These are phyloP conservation scores for Penicillium sp. DNA, from an alignment of 2,329 filamentous ascomycete species.

Conservation along the genomic window DNA sequence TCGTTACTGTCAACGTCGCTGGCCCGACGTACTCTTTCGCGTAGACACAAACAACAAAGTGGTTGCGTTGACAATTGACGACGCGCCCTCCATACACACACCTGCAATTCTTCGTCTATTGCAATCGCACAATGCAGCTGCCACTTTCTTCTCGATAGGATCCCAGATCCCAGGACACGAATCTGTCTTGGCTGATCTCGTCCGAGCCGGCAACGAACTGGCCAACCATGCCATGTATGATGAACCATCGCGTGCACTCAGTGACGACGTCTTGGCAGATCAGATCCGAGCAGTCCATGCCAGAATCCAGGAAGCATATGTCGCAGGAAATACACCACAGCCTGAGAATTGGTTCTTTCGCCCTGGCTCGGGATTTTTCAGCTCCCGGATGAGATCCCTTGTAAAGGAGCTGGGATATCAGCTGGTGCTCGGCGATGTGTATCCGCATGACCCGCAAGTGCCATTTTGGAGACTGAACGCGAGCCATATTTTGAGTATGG, in stretches of 20 bases:
- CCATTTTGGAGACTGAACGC: constrained; percentile 67
- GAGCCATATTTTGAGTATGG: constrained; percentile 75
- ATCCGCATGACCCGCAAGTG: constrained; percentile 90
- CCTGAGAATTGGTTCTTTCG: constrained; percentile 68
- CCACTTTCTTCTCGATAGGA: constrained; percentile 89
- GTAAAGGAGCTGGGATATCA: constrained; percentile 63
- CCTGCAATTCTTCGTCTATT: constrained; percentile 66
- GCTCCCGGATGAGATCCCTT: constrained; percentile 61
- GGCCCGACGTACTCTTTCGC: constrained; percentile 78
- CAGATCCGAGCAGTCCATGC: constrained; percentile 66
- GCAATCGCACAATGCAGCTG: constrained; percentile 62
- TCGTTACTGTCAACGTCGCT: constrained; percentile 64
- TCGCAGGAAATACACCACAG: constrained; percentile 24
- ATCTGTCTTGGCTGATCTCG: constrained; percentile 54
- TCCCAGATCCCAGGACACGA: constrained; percentile 63
- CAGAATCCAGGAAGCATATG: constrained; percentile 59
- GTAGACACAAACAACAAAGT: constrained; percentile 59
- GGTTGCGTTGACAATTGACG: constrained; percentile 82
- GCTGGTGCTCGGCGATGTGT: constrained; percentile 78
- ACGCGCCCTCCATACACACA: constrained; percentile 74
- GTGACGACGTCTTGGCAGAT: constrained; percentile 55
- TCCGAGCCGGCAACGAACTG: constrained; percentile 66
- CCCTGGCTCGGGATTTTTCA: constrained; percentile 83
- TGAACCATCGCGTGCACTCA: constrained; percentile 66
- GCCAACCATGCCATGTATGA: constrained; percentile 90